Conservation (phyloP, 495 filamentous ascomycete genomes). For the Xylaria longipes region DNA sequence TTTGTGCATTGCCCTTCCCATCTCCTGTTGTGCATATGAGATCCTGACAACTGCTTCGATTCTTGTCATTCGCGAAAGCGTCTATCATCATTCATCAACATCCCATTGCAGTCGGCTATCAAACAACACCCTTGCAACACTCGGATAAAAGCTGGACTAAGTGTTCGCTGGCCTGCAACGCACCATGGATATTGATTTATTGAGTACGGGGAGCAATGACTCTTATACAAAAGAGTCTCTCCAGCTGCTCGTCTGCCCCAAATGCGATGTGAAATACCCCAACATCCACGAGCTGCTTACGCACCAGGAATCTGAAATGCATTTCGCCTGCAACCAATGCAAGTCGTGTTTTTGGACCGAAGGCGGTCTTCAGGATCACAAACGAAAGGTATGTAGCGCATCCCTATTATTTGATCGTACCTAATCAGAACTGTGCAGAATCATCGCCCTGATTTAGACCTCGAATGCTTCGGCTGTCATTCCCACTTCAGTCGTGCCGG, state of each 20-base stretch:
- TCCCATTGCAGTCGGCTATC: not conserved
- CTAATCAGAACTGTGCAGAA: constrained; percentile 20
- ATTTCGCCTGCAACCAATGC: constrained; percentile 30
- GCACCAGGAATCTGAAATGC: constrained; percentile 23
- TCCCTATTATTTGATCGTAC: not conserved
- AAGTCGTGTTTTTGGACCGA: constrained; percentile 18
- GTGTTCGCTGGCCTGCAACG: not conserved
- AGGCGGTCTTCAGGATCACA: constrained; percentile 22
- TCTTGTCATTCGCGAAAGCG: not conserved
- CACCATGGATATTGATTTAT: not conserved
- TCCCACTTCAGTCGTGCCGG: constrained; percentile 28
- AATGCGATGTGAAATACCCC: constrained; percentile 28
- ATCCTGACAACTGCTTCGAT: not conserved
- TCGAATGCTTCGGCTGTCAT: constrained; percentile 44
- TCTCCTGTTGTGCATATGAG: not conserved
- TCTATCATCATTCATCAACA: not conserved
- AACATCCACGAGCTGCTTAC: constrained; percentile 17
- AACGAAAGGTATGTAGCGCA: constrained; percentile 18
- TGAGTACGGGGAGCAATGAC: constrained; percentile 9
- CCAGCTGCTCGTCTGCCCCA: constrained; percentile 25
- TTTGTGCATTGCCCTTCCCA: not conserved
- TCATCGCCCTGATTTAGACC: constrained; percentile 35
- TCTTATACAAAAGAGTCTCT: not conserved
- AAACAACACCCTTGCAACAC: not conserved
- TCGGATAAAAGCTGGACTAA: not conserved